Conservation (phyloP, 2,329 filamentous ascomycete species). For the Xylariaceae sp. region DNA sequence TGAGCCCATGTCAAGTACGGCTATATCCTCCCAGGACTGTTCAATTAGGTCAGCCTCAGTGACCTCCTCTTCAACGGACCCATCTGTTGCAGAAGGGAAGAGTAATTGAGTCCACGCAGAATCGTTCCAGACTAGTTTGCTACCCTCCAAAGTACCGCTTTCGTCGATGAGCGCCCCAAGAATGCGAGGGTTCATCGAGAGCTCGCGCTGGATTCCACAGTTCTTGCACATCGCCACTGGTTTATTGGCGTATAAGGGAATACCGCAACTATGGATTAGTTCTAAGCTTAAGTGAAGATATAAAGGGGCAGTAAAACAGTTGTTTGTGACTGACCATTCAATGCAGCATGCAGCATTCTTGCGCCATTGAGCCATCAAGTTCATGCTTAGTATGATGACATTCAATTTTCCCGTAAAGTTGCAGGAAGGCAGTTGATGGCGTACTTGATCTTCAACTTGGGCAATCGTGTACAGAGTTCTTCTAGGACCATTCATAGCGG, state of each 20-base stretch:
- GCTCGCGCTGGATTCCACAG: constrained; percentile 26
- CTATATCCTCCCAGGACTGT: constrained; percentile 36
- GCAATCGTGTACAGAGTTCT: constrained; percentile 36
- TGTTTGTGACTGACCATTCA: constrained; percentile 33
- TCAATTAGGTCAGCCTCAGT: constrained; percentile 41
- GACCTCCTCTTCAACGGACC: not conserved
- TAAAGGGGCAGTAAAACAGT: not conserved
- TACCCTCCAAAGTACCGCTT: constrained; percentile 46
- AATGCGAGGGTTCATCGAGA: constrained; percentile 36
- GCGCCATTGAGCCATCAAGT: constrained; percentile 26
- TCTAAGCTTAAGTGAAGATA: too few species aligned
- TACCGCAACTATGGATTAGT: constrained; percentile 41
- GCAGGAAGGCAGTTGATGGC: constrained; percentile 21
- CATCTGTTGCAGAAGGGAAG: constrained; percentile 21
- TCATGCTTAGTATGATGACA: constrained; percentile 29
- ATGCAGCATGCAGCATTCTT: constrained; percentile 33
- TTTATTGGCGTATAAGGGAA: constrained; percentile 49
- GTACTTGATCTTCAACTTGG: constrained; percentile 38
- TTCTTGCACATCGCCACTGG: constrained; percentile 32
- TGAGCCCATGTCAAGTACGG: constrained; percentile 29
- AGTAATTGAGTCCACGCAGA: constrained; percentile 44
- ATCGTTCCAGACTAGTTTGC: constrained; percentile 50
- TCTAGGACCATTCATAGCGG: constrained; percentile 26
- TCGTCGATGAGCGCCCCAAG: constrained; percentile 45
- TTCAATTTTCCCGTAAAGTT: constrained; percentile 38